phyloP scores from a whole-genome alignment of 768 basidiomycete species.

The Cystobasidium tubakii region DNA sequence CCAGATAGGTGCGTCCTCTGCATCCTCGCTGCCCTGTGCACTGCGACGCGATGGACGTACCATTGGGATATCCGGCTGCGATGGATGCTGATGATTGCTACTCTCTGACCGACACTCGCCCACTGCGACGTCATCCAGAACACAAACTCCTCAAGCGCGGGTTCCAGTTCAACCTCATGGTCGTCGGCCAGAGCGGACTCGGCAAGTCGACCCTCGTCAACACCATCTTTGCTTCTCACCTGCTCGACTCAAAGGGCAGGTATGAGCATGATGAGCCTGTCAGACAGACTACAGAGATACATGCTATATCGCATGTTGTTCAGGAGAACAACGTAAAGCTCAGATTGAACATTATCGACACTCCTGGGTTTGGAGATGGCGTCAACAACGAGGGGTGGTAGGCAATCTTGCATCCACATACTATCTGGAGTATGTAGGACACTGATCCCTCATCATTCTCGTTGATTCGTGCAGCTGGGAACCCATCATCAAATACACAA shows the following conservation, averaged over 20 bases:
- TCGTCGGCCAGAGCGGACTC: constrained; percentile 92
- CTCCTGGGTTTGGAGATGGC: constrained; percentile 96
- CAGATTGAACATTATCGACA: constrained; percentile 95
- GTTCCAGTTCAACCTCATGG: constrained; percentile 96
- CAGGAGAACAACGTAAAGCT: constrained; percentile 92
- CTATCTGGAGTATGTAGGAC: not conserved
- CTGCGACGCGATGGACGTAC: no score
- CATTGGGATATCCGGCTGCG: no score
- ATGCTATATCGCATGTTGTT: constrained; percentile 90
- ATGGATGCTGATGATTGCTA: no score
- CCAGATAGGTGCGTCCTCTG: not conserved
- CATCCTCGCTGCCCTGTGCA: constrained; percentile 5
- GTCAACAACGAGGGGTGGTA: constrained; percentile 98
- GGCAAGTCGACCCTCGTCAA: constrained; percentile 98
- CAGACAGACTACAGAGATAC: constrained; percentile 93
- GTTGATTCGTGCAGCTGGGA: constrained; percentile 68
- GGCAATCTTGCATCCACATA: constrained; percentile 47
- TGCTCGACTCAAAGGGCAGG: constrained; percentile 95
- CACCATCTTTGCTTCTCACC: constrained; percentile 97
- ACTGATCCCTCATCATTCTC: not conserved
- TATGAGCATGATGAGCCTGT: constrained; percentile 78
- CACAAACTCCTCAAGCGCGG: constrained; percentile 98
- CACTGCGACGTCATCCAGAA: no score
- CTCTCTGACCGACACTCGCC: no score
- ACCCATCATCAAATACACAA: constrained; percentile 97